Conservation (phyloP, 176 grass and related monocot species). For the Puccinellia tenuiflora region DNA sequence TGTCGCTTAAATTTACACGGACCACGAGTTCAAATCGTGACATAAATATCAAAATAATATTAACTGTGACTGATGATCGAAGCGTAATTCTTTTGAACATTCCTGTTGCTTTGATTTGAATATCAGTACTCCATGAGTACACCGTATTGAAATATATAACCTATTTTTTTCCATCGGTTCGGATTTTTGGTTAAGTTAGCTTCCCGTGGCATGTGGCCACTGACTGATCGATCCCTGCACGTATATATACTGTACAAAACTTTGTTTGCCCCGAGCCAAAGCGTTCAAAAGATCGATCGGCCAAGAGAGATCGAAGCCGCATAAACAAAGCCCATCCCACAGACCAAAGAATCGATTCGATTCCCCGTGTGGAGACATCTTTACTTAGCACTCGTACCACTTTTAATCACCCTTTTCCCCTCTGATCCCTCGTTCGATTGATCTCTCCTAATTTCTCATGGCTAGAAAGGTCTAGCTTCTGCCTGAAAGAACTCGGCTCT, state of each 20-base stretch:
- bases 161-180: no score
- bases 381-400: constrained; percentile 16
- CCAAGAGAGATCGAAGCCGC: background rate
- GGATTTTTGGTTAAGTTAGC: no score
- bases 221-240: background rate
- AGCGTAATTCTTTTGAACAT: no score
- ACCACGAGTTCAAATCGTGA: no score
- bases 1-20: no score
- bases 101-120: no score
- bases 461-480: constrained; percentile 18
- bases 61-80: no score
- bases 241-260: background rate
- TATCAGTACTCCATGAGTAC: no score
- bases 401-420: constrained; percentile 36
- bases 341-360: constrained; percentile 70
- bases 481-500: background rate
- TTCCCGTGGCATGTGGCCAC: background rate
- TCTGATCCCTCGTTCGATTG: background rate
- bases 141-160: no score
- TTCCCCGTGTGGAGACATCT: constrained; percentile 32
- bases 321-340: constrained; percentile 44
- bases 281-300: background rate
- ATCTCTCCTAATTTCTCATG: background rate
- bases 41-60: no score
- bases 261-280: constrained; percentile 2